Conservation (phyloP, 257 asterid genomes). For the Ajuga chamaepitys region DNA sequence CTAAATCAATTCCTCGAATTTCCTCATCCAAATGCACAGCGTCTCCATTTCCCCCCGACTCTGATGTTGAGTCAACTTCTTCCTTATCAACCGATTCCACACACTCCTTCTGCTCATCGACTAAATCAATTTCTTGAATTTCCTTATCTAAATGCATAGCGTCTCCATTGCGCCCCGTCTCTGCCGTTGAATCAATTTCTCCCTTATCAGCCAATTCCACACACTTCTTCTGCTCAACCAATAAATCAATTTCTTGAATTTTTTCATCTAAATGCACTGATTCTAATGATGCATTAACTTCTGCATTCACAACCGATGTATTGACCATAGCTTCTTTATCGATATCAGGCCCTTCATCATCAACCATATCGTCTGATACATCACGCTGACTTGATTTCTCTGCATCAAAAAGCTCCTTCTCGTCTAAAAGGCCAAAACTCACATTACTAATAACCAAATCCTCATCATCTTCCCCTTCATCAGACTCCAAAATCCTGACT, state of each 20-base stretch:
- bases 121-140: slow-evolving; percentile 21
- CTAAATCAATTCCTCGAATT: slow-evolving; percentile 20
- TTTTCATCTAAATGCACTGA: slow-evolving; percentile 20
- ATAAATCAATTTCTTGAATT: slow-evolving; percentile 20
- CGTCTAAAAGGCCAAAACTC: slow-evolving; percentile 20
- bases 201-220: slow-evolving; percentile 14
- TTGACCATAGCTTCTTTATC: slow-evolving; percentile 16
- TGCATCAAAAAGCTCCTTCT: slow-evolving; percentile 19
- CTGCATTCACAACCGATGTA: slow-evolving; percentile 21
- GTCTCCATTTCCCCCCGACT: slow-evolving; percentile 4
- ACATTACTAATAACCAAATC: slow-evolving; percentile 21
- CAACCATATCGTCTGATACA: slow-evolving; percentile 14
- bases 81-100: slow-evolving; percentile 13
- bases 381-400: slow-evolving; percentile 14
- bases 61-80: neutral
- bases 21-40: slow-evolving; percentile 21
- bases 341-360: slow-evolving; percentile 19
- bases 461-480: slow-evolving; percentile 41
- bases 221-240: slow-evolving; percentile 9
- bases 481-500: slow-evolving; percentile 35
- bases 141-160: slow-evolving; percentile 19
- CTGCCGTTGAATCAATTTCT: neutral
- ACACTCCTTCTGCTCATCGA: slow-evolving; percentile 9
- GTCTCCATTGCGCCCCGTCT: slow-evolving; percentile 6
- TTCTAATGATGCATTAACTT: neutral